Percentiles rank a stretch among this genome's conserved stretches.
Evolutionary conservation across 805 yeast species (phyloP).

Genomic region (Metschnikowia drakensbergensis): DNA sequence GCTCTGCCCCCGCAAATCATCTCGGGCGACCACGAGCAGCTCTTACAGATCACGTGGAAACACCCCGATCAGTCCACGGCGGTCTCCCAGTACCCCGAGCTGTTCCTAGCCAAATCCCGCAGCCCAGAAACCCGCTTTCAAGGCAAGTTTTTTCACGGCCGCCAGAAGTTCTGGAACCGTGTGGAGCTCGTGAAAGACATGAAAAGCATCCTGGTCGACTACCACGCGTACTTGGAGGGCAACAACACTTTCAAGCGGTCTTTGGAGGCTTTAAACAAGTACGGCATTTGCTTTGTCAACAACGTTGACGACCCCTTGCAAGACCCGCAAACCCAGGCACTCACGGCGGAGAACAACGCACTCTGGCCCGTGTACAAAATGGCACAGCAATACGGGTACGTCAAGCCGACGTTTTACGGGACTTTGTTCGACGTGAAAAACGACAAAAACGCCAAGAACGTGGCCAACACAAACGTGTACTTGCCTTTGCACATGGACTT

Average conservation of each 20-base stretch:
- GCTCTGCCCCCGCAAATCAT: conserved; percentile 29
- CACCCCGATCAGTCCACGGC: conserved; percentile 22
- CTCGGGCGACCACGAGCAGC: conserved; percentile 19
- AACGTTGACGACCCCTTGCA: conserved; percentile 44
- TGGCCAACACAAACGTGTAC: conserved; percentile 62
- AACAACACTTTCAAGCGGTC: conserved; percentile 34
- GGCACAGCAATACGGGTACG: conserved; percentile 58
- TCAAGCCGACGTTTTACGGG: conserved; percentile 71
- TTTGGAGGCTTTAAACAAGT: conserved; percentile 46
- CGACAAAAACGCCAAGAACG: conserved; percentile 43
- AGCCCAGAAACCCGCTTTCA: conserved; percentile 27
- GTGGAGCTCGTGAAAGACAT: conserved; percentile 22
- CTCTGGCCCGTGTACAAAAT: conserved; percentile 39
- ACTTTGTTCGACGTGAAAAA: conserved; percentile 62
- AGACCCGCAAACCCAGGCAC: conserved; percentile 22
- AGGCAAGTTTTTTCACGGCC: conserved; percentile 35
- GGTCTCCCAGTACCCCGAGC: conserved; percentile 38
- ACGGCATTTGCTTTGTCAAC: conserved; percentile 56
- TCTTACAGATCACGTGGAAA: conserved; percentile 41
- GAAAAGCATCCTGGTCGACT: conserved; percentile 26
- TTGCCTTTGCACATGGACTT: conserved; percentile 78
- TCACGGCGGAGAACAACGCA: conserved; percentile 40
- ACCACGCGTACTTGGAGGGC: conserved; percentile 35
- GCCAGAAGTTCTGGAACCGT: conserved; percentile 39
- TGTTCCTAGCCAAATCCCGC: conserved; percentile 46